Conservation (phyloP, 441 rosid genomes). For the Kokia cookei region DNA sequence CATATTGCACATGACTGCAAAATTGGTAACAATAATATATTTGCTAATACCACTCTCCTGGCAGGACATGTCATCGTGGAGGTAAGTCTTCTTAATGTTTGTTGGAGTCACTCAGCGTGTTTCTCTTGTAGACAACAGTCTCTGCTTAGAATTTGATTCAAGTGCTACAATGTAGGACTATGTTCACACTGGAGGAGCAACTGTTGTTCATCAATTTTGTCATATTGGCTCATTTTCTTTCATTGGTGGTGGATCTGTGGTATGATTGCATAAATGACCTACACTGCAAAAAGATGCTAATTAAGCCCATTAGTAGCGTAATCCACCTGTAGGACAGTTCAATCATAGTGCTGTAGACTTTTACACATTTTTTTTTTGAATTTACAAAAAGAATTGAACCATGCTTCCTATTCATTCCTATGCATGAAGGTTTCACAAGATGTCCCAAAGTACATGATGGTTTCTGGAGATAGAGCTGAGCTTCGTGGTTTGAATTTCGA, state of each 20-base stretch:
- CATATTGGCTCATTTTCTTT: constrained; percentile 74
- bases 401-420: constrained; percentile 4
- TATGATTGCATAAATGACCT: constrained; percentile 20
- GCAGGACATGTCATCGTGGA: constrained; percentile 89
- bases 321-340: not conserved
- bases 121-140: not conserved
- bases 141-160: constrained; percentile 30
- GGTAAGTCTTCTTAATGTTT: constrained; percentile 37
- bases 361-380: not conserved
- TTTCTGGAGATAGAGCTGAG: constrained; percentile 86
- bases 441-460: constrained; percentile 89
- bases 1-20: constrained; percentile 96
- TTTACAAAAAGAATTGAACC: not conserved
- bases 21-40: constrained; percentile 79
- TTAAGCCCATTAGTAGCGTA: not conserved
- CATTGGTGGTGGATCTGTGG: constrained; percentile 95
- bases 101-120: not conserved
- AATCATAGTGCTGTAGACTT: not conserved
- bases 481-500: constrained; percentile 87
- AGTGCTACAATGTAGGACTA: constrained; percentile 49
- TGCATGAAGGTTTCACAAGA: constrained; percentile 78
- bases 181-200: constrained; percentile 80
- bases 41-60: constrained; percentile 83
- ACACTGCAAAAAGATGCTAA: not conserved
- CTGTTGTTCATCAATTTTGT: constrained; percentile 86